Evolutionary conservation across 2,329 filamentous ascomycete species (phyloP), one percentile per base, ranked within the genome.

Genomic region (Rasamsonia emersonii): DNA sequence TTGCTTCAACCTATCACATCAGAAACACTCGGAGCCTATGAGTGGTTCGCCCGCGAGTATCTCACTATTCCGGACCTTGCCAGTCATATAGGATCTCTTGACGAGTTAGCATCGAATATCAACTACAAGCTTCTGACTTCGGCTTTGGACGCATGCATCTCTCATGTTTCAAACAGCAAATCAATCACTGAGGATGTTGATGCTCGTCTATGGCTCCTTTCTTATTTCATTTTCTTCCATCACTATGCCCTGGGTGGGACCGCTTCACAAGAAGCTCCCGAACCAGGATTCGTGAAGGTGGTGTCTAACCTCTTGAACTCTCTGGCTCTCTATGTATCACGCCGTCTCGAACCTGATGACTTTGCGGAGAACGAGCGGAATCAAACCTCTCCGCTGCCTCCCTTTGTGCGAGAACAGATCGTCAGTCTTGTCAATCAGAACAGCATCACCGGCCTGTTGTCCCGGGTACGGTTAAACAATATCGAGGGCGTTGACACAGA

Each of bases 371-470:
- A 43, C 18, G 45, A 46, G 18, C 46, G 47, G 21, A 28, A 45
- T n/a, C 32, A 46, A 42, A 58, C 37, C 18, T 42, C 31, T 14
- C 55, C 45, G 47, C 38, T 66, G 19, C 54, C 54, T 33, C 46
- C 65, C 0, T 82, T 86, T 48, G 58, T 93, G 9, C 70, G 71
- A 28, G 64, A 70, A 1, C 75, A 86, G 44, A 62, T 94, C 2
- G 58, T 72, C 10, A 82, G 79, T 7, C 62, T 94, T 5, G 75
- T 93, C 18, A 79, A 86, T 40, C 75, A 84, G 52, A 71, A 78
- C 25, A 83, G 81, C 23, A 82, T 94, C 33, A 75, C 79, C 0
- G 70, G 69, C 15, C 62, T 81, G 5, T 59, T 84, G 6, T 62
- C 67, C 8, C 61, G 62, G 24, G 61, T 51, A 37, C 50, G 55